Base-by-base conservation (phyloP, 768 basidiomycete genomes). In the Gelatoporia subvermispora region DNA sequence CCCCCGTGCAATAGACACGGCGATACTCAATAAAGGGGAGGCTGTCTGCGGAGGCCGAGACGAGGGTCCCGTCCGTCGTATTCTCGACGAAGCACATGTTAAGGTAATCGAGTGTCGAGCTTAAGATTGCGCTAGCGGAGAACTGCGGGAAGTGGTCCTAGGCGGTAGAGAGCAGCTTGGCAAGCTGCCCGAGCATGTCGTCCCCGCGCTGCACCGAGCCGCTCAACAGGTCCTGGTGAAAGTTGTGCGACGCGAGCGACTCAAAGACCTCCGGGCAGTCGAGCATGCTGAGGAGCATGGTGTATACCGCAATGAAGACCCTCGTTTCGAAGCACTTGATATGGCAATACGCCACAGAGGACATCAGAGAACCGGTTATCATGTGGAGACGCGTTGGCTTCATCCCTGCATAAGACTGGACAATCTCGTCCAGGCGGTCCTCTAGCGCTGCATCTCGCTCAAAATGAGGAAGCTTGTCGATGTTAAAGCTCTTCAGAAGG, bases 1-100 rank as follows among this genome's bases (percentile, higher is more conserved):
- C 55, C 0, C 70, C 72, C 16, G 70, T 67, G 28, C 28, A 41
- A 53, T 49, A 49, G 60, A 10, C 16, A 10, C 54, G 51, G 4
- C 60, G 56, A 41, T 58, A 68, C 20, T 52, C 53, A 0, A 68
- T 56, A 42, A 63, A 69, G 5, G 43, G 43, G 10, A 57, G 13
- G 28, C 28, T 31, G 13, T 31, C 28, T 5, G 28, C 7, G 13
- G 28, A 31, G 13, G 28, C 7, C 28, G 28, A 7, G 28, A 31
- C 13, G 28, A 31, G 5, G 13, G 28, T 7, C 8, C 37, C 37
- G n/a, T 39, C 5, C 8, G 37, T 7, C 5, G 16, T 21, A 21
- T 39, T 39, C 37, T 39, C 37, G n/a, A 39, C n/a, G n/a, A 39
- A n/a, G n/a, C n/a, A n/a, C 37, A 39, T 39, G 37, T 39, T 39